phyloP scores from a whole-genome alignment of 257 asterid genomes.

The Solanum sparsipilum region DNA sequence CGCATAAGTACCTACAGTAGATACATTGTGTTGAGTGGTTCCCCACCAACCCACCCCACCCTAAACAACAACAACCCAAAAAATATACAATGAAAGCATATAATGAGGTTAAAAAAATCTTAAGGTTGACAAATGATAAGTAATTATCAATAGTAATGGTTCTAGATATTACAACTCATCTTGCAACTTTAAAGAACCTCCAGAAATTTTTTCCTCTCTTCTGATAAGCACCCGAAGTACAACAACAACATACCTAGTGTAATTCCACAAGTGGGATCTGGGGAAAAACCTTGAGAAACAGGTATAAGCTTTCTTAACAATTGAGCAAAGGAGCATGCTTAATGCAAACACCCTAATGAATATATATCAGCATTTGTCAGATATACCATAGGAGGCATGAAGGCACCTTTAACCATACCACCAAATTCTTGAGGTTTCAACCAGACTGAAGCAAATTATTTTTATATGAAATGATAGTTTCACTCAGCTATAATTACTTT shows the following conservation, averaged over 20 bases:
- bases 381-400: neutral
- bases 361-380: neutral
- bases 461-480: neutral
- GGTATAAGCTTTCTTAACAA: neutral
- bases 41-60: neutral
- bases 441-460: neutral
- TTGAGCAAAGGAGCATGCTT: neutral
- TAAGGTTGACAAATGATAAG: neutral
- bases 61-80: neutral
- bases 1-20: neutral
- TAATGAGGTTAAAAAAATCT: neutral
- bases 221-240: neutral
- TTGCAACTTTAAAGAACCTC: neutral
- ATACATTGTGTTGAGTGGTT: neutral
- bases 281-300: neutral
- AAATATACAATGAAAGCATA: neutral
- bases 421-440: neutral
- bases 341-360: neutral
- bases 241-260: neutral
- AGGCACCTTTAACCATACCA: neutral
- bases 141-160: neutral
- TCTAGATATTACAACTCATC: neutral
- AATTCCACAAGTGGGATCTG: neutral
- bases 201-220: neutral
- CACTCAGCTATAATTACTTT: neutral